Base-by-base conservation (phyloP, 345 rosid genomes). In the Linum tenue region DNA sequence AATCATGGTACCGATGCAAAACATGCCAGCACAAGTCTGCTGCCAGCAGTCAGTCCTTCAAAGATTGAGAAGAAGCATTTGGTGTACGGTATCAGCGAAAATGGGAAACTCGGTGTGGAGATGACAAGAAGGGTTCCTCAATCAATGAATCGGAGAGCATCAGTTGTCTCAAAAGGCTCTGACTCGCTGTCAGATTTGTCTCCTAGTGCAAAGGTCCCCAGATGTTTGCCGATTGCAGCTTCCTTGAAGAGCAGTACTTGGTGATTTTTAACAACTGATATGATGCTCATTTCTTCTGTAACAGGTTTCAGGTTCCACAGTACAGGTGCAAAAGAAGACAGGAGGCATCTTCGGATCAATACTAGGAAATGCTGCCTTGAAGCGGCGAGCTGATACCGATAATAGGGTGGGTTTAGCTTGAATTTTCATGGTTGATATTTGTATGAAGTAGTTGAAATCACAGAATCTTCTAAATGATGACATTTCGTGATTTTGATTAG, bases 321-420 rank as follows among this genome's bases (percentile, higher is more conserved):
- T 79, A 74, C 88, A 75, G 74, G 80, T 64, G 72, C 78, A 67
- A 56, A 84, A 80, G 88, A 85, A 83, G 69, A 88, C 85, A 68
- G 78, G 70, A 63, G 68, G 85, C 71, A 81, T 77, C 67, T 75
- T 87, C 37, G 90, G 86, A 64, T 84, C 82, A 11, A 70, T 86
- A 70, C 76, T 80, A 42, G 87, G 89, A 44, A 72, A 64, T 16
- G 57, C 66, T 16, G 74, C 68, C 17, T 56, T 78, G 37, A 86
- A 83, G 80, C 83, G 81, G 69, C 83, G 76, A 61, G 67, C 67
- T 67, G 82, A 69, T 62, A 64, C 48, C 22, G 77, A 70, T 22
- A 82, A 78, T 59, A 84, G 77, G 77, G 96, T 86, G 42, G 65
- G 83, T 17, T 57, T 22, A 22, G 31, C 31, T 22, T 22, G 31